Base-by-base conservation (phyloP, 2,329 filamentous ascomycete species). In the Bipolaris zeicola region DNA sequence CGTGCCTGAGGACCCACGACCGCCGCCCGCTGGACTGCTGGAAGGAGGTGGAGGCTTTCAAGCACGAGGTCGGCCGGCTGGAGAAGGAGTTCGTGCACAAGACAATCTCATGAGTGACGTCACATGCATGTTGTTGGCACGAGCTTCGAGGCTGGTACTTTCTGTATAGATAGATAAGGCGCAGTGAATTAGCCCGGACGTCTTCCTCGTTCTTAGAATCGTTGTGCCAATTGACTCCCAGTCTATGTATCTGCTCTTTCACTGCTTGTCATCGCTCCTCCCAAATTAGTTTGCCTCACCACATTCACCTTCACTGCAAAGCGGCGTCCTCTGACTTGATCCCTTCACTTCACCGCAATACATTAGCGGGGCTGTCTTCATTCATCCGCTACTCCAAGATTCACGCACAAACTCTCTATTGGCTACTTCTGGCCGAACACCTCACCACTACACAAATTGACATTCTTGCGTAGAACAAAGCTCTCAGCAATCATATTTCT, bases 11-110 rank as follows among this genome's bases (percentile, higher is more conserved):
- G 60, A 83, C 89, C 71, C 89, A 97, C 76, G 93, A 97, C 78
- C 84, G 92, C 63, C 85, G 92, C 76, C 93, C 94, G 74, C 81
- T 97, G 73, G 91, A 97, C 81, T 98, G 94, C 84, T 97, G 91
- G 90, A 85, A 88, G 78, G 92, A 97, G 84, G 92, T 97, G 22
- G 89, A 96, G 80, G 83, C 82, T 18, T 98, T 98, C 78, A 96
- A 93, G 85, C 84, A 85, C 69, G 91, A 96, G 82, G 93, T 98
- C 48, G 87, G 90, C 66, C 87, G 86, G 80, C 77, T 97, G 78
- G 94, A 97, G 85, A 89, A 87, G 78, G 83, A 83, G 24, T 98
- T 96, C 86, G 91, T 97, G 34, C 89, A 96, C 73, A 91, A 88
- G 80, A 87, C 96, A 53, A 84, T 91, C 55, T 65, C 77, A 66